Conservation (phyloP, 148 eudicot species). For the Nepenthes gracilis region DNA sequence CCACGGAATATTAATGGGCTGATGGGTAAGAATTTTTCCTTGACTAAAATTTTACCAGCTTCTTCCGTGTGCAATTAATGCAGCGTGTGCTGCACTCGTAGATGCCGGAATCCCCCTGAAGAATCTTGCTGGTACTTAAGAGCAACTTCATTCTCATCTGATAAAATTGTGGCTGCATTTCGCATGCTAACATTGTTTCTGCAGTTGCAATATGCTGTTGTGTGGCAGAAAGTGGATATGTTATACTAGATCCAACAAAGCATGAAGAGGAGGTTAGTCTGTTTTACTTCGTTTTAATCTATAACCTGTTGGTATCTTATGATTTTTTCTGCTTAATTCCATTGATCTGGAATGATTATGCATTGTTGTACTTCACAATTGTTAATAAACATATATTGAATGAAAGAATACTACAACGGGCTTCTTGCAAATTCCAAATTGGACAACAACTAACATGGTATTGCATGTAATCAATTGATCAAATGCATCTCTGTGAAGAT, state of each 20-base stretch:
- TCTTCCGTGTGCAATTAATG: slow-evolving; percentile 92
- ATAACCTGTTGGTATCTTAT: too few species aligned
- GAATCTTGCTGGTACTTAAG: slow-evolving; percentile 76
- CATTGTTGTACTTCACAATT: too few species aligned
- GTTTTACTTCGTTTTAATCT: background rate
- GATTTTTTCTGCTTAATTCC: too few species aligned
- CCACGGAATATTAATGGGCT: background rate
- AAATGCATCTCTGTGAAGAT: too few species aligned
- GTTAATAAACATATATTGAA: too few species aligned
- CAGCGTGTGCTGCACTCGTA: slow-evolving; percentile 89
- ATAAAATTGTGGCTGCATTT: background rate
- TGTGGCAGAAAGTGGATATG: slow-evolving; percentile 49
- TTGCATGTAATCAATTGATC: too few species aligned
- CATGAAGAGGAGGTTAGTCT: slow-evolving; percentile 70
- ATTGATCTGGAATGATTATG: too few species aligned
- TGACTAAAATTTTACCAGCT: slow-evolving; percentile 55
- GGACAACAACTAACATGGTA: too few species aligned
- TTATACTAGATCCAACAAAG: slow-evolving; percentile 72
- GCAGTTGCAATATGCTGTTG: slow-evolving; percentile 85
- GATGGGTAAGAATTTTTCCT: slow-evolving; percentile 17
- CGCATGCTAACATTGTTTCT: slow-evolving; percentile 17
- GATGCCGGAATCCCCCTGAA: slow-evolving; percentile 91
- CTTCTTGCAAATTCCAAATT: too few species aligned
- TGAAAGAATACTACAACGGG: too few species aligned
- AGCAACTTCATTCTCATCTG: background rate